These are phyloP conservation scores for Colletotrichum sp. DNA, from an alignment of 2,329 filamentous ascomycete genomes.

Conservation along the genomic window DNA sequence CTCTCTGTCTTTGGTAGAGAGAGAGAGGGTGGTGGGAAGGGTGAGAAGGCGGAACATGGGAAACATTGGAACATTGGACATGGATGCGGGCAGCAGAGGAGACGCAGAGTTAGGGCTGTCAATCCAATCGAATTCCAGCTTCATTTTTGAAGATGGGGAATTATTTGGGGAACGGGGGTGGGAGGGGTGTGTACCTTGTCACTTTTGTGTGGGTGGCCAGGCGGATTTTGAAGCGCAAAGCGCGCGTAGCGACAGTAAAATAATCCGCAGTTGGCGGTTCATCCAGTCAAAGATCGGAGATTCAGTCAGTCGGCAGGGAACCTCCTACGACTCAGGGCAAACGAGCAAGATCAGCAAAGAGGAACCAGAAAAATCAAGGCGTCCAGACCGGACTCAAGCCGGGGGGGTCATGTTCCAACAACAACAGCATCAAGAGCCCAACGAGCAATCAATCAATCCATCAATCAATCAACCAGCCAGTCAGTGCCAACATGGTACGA, in stretches of 20 bases:
- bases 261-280: neutral
- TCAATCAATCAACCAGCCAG: neutral
- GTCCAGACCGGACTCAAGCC: neutral
- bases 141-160: neutral
- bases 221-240: neutral
- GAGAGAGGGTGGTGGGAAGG: neutral
- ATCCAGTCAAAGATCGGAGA: neutral
- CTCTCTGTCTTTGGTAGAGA: neutral
- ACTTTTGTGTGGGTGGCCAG: neutral
- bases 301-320: neutral
- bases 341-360: neutral
- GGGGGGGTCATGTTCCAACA: neutral
- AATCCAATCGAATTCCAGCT: neutral
- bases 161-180: neutral
- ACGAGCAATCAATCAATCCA: neutral
- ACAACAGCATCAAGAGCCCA: neutral
- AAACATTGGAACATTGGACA: neutral
- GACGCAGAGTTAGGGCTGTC: neutral
- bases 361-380: neutral
- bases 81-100: neutral
- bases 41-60: neutral
- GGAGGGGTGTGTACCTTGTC: neutral
- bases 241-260: slow-evolving; percentile 12
- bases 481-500: neutral
- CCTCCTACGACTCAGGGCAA: neutral